Conservation (phyloP, 345 rosid genomes). For the Corchorus olitorius region DNA sequence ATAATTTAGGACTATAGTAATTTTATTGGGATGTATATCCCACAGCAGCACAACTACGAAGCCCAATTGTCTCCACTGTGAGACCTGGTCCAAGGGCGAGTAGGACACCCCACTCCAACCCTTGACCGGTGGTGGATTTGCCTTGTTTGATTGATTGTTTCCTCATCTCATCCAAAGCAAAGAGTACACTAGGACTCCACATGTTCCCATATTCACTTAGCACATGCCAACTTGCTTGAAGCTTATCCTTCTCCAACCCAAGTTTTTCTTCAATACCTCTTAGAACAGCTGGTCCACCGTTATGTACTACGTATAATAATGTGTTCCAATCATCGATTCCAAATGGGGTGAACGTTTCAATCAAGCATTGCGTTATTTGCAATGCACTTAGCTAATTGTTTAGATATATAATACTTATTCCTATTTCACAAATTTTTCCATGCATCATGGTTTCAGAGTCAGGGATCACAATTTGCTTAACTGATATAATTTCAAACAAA, state of each 20-base stretch:
- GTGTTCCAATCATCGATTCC: conserved; percentile 79
- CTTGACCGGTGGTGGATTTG: conserved; percentile 65
- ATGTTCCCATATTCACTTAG: conserved; percentile 75
- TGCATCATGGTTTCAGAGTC: conserved; percentile 70
- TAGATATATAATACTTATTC: conserved; percentile 66
- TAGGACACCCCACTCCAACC: conserved; percentile 79
- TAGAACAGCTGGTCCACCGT: conserved; percentile 74
- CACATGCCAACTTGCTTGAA: conserved; percentile 60
- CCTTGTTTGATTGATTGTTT: conserved; percentile 52
- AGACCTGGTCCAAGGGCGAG: conserved; percentile 88
- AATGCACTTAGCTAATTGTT: conserved; percentile 63
- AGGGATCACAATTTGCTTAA: conserved; percentile 67
- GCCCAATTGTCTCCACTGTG: conserved; percentile 73
- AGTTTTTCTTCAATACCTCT: conserved; percentile 62
- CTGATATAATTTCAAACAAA: conserved; percentile 57
- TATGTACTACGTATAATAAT: conserved; percentile 78
- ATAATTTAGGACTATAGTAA: too few species aligned
- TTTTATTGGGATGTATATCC: too few species aligned
- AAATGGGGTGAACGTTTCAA: conserved; percentile 58
- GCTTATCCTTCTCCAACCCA: conserved; percentile 52
- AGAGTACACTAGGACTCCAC: conserved; percentile 79
- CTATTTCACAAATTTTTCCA: conserved; percentile 74
- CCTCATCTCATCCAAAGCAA: conserved; percentile 75
- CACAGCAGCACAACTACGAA: conserved; percentile 40
- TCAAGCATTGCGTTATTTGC: conserved; percentile 62